Conservation (phyloP, 176 grass and related monocot species). For the Aegilops speltoides region DNA sequence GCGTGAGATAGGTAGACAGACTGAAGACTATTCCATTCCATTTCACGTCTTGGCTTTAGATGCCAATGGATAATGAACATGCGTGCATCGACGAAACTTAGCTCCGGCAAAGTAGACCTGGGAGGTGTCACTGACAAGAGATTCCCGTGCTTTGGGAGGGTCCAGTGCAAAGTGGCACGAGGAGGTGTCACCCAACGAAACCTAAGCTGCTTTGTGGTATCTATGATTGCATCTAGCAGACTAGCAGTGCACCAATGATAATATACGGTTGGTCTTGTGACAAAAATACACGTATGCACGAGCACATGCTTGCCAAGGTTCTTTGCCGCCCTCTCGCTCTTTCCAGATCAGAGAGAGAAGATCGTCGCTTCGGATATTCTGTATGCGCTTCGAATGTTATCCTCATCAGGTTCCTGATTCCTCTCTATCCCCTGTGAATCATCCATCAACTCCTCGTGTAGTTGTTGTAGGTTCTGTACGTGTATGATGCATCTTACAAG, state of each 20-base stretch:
- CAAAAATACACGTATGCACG: conserved; percentile 14
- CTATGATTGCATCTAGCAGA: neutral
- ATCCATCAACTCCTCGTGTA: neutral
- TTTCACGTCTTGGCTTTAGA: conserved; percentile 4
- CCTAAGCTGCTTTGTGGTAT: neutral
- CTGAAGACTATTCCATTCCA: neutral
- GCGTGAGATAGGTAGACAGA: neutral
- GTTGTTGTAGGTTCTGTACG: no score
- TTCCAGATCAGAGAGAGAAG: neutral
- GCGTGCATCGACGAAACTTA: conserved; percentile 4
- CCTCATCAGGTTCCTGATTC: conserved; percentile 42
- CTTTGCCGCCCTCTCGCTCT: neutral
- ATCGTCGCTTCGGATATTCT: conserved; percentile 14
- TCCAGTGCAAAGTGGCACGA: no score
- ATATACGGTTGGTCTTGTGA: neutral
- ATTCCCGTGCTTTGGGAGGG: neutral
- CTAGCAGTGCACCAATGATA: neutral
- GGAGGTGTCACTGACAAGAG: neutral
- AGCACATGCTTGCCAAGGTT: neutral
- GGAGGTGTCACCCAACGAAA: neutral
- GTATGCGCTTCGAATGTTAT: neutral
- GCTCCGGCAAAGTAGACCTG: neutral
- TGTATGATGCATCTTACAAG: no score
- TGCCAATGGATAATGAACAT: conserved; percentile 30
- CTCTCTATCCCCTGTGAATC: conserved; percentile 29